Percentiles rank a stretch among this genome's conserved stretches.
Conservation (phyloP, 257 asterid genomes). For the Leonotis leonurus region DNA sequence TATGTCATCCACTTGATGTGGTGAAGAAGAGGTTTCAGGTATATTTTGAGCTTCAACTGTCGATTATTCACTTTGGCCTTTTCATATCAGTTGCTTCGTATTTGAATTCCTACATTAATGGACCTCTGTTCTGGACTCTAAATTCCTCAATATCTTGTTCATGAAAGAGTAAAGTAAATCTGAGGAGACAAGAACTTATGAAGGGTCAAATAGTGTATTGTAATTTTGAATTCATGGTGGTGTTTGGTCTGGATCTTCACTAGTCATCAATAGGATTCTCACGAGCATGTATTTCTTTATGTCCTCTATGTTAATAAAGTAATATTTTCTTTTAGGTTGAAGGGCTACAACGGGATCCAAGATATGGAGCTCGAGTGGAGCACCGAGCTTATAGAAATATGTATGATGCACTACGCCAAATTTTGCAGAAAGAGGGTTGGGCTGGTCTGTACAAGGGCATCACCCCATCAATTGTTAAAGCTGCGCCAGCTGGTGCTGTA, state of each 20-base stretch:
- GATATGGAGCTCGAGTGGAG: slow-evolving; percentile 88
- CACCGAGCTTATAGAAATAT: slow-evolving; percentile 60
- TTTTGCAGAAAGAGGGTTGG: slow-evolving; percentile 56
- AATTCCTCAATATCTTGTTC: slow-evolving; percentile 1
- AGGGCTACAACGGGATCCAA: slow-evolving; percentile 74
- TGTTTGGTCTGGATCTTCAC: no score
- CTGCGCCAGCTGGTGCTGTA: slow-evolving; percentile 99
- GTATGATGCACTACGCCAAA: slow-evolving; percentile 55
- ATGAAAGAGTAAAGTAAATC: slow-evolving; percentile 28
- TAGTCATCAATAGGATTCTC: no score
- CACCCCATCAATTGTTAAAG: slow-evolving; percentile 76
- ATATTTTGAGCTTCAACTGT: background rate
- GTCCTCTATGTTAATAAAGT: slow-evolving; percentile 16
- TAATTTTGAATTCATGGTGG: no score
- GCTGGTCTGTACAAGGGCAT: slow-evolving; percentile 91
- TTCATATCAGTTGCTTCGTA: background rate
- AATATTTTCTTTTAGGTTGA: slow-evolving; percentile 43
- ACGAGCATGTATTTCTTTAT: no score
- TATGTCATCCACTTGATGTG: slow-evolving; percentile 95
- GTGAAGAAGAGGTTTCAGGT: slow-evolving; percentile 99
- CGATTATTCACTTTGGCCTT: background rate
- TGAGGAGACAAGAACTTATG: background rate
- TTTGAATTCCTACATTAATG: background rate
- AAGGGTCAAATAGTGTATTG: no score
- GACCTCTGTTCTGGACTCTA: background rate